These are phyloP conservation scores for Scolecobasidium constrictum DNA, from an alignment of 2,329 filamentous ascomycete species.

Conservation along the genomic window DNA sequence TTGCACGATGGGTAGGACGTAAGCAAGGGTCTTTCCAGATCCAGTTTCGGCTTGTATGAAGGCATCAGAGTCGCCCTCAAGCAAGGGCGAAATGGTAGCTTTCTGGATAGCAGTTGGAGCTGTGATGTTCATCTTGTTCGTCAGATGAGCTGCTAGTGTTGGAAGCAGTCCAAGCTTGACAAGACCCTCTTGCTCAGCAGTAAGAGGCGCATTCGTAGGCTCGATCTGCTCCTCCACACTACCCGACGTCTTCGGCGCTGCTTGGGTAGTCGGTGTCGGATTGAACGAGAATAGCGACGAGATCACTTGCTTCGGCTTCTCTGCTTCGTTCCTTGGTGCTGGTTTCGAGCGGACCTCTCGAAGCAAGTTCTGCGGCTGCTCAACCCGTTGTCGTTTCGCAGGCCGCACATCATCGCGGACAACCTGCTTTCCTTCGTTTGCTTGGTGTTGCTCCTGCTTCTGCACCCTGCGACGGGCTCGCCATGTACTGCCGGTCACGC, in stretches of 20 bases:
- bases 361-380: conserved; percentile 1
- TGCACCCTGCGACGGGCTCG: conserved; percentile 76
- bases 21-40: conserved; percentile 95
- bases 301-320: conserved; percentile 52
- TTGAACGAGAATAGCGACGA: conserved; percentile 92
- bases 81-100: conserved; percentile 69
- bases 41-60: conserved; percentile 97
- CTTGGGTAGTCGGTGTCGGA: conserved; percentile 56
- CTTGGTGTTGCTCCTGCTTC: conserved; percentile 47
- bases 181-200: conserved; percentile 76
- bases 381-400: conserved; percentile 3
- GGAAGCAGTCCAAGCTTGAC: conserved; percentile 74
- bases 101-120: conserved; percentile 93
- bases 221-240: conserved; percentile 41
- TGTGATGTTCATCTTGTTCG: conserved; percentile 77
- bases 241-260: conserved; percentile 35
- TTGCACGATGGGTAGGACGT: conserved; percentile 84
- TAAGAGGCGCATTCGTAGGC: conserved; percentile 83
- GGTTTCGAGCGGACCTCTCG: background rate
- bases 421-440: conserved; percentile 25
- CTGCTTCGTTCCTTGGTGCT: background rate
- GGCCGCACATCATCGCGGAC: conserved; percentile 11
- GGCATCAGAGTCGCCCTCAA: conserved; percentile 74
- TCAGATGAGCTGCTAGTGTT: conserved; percentile 68
- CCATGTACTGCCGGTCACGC: conserved; percentile 67